Percentiles rank a stretch among this genome's conserved stretches.
phyloP scores from a whole-genome alignment of 768 basidiomycete species.

The Tulasnella sp. region DNA sequence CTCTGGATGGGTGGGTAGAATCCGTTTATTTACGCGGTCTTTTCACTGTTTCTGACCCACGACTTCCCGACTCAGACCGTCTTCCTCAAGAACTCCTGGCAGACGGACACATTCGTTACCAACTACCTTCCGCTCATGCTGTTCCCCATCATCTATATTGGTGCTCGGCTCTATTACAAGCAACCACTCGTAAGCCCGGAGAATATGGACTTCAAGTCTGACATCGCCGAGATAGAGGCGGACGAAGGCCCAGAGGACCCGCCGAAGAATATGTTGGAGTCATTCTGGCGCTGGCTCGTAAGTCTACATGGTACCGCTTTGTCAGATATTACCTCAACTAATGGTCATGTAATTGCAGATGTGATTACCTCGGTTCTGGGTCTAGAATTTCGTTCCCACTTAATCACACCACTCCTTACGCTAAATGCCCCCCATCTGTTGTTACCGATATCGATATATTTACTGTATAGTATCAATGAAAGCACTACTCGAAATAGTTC shows the following conservation, averaged over 20 bases:
- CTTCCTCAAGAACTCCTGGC: constrained; percentile 42
- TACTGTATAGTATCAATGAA: neutral
- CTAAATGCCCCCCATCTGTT: neutral
- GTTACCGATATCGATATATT: neutral
- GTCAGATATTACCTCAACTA: neutral
- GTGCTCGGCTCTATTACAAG: constrained; percentile 53
- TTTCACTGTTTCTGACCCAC: neutral
- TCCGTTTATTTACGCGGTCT: constrained; percentile 19
- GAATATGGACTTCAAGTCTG: constrained; percentile 82
- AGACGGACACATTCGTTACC: constrained; percentile 67
- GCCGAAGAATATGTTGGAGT: constrained; percentile 25
- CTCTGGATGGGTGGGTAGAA: constrained; percentile 13
- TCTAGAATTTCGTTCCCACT: neutral
- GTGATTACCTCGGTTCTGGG: neutral
- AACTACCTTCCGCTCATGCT: constrained; percentile 66
- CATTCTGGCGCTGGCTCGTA: constrained; percentile 22
- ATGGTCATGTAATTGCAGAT: neutral
- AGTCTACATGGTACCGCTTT: neutral
- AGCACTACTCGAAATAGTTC: neutral
- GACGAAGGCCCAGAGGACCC: constrained; percentile 19
- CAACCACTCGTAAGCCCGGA: constrained; percentile 45
- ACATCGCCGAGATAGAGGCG: constrained; percentile 54
- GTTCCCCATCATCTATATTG: constrained; percentile 72
- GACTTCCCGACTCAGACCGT: constrained; percentile 40
- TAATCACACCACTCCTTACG: neutral